phyloP scores from a whole-genome alignment of 129 eudicot genomes.

The Escallonia rubra region DNA sequence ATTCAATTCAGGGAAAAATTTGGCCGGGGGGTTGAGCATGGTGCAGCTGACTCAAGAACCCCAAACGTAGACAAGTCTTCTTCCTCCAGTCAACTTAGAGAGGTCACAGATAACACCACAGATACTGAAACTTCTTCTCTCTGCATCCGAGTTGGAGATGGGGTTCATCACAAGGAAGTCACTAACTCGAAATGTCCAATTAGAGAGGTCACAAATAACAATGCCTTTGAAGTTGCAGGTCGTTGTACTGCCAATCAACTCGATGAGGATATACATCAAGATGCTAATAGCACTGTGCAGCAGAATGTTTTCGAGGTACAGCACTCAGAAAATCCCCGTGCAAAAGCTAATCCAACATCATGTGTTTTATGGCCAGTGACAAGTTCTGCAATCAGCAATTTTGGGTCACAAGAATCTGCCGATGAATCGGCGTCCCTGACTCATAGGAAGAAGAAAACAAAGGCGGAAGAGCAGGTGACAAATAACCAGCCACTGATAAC shows the following conservation, averaged over 20 bases:
- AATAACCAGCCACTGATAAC: background rate
- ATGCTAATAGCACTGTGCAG: background rate
- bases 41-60: constrained; percentile 5
- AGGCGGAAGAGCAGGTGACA: constrained; percentile 8
- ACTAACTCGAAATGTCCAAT: background rate
- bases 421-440: constrained; percentile 10
- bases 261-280: constrained; percentile 10
- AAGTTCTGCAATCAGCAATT: constrained; percentile 5
- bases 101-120: background rate
- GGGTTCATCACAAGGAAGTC: background rate
- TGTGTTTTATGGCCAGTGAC: constrained; percentile 6
- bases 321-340: constrained; percentile 13
- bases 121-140: background rate
- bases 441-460: constrained; percentile 1
- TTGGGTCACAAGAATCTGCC: constrained; percentile 9
- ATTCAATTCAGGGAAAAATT: constrained; percentile 45
- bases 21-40: constrained; percentile 22
- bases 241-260: background rate
- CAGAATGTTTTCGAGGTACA: constrained; percentile 2
- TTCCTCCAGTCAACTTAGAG: constrained; percentile 5
- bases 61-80: background rate
- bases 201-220: constrained; percentile 2
- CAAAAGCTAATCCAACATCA: constrained; percentile 21
- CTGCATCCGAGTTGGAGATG: background rate
- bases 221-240: background rate